Evolutionary conservation across 2,329 filamentous ascomycete species (phyloP).

Genomic region (Lasiodiplodia sp.): DNA sequence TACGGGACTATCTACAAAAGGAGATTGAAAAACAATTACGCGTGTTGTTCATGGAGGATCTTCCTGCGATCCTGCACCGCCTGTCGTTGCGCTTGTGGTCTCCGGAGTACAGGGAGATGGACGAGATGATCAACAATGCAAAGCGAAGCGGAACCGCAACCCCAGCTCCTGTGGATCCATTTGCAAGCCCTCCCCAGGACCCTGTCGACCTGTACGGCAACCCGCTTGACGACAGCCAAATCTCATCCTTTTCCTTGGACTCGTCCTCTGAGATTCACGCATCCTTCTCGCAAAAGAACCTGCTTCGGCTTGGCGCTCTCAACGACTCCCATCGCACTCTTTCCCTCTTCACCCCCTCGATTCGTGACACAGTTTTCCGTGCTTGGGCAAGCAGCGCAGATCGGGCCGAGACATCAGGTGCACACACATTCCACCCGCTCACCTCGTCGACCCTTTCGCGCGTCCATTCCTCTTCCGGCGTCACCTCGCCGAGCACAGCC

Average conservation of each 20-base stretch:
- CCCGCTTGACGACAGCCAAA: slow-evolving; percentile 74
- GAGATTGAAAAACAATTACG: slow-evolving; percentile 94
- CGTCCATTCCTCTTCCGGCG: slow-evolving; percentile 53
- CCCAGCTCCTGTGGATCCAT: slow-evolving; percentile 75
- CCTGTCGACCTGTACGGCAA: slow-evolving; percentile 83
- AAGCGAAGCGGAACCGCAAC: slow-evolving; percentile 50
- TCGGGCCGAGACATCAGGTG: slow-evolving; percentile 63
- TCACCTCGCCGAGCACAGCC: slow-evolving; percentile 31
- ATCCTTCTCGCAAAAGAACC: slow-evolving; percentile 93
- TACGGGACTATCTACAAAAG: slow-evolving; percentile 93
- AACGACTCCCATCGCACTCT: slow-evolving; percentile 89
- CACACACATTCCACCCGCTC: slow-evolving; percentile 47
- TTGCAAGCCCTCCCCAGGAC: slow-evolving; percentile 80
- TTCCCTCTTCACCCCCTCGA: slow-evolving; percentile 89
- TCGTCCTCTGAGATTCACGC: slow-evolving; percentile 82
- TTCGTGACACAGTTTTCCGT: slow-evolving; percentile 87
- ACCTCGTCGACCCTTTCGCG: slow-evolving; percentile 54
- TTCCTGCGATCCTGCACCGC: slow-evolving; percentile 94
- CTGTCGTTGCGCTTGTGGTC: slow-evolving; percentile 89
- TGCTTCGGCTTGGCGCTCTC: slow-evolving; percentile 80
- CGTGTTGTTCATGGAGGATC: slow-evolving; percentile 95
- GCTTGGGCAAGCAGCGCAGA: slow-evolving; percentile 87
- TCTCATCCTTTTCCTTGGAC: slow-evolving; percentile 80
- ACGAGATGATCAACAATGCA: slow-evolving; percentile 58
- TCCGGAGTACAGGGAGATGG: slow-evolving; percentile 78